Evolutionary conservation across 1,139 yeast species (phyloP), one percentile per base, ranked within the genome.

Genomic region (Pneumocystis canis): DNA sequence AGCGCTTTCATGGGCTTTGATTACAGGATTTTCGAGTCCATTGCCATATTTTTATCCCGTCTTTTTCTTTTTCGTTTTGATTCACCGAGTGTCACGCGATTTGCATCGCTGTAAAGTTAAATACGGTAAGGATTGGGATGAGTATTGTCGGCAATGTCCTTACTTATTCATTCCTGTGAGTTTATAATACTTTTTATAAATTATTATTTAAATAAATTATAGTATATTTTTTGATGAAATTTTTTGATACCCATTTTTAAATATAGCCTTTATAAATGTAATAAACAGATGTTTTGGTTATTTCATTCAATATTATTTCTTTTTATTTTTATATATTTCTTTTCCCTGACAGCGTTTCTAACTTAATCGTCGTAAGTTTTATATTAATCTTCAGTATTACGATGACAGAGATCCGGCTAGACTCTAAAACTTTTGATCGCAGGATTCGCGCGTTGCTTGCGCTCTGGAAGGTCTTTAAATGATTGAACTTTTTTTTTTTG

Each of bases 41-140:
- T 82, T 92, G 78, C 96, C 97, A 59, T 92, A 96, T 92, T 92
- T 92, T 76, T 92, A 87, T 82, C 97, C 98, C 1, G 77, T 79
- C 47, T 92, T 92, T 78, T 92, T 89, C 82, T 82, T 89, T 67
- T 78, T 85, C 69, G 96, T 89, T 67, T 82, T 92, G 73, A 75
- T 85, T 62, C 98, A 92, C 75, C 85, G 98, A 75, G 89, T 95
- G 53, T 74, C 78, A 68, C 85, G 98, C 76, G 98, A 92, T 76
- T 82, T 84, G 68, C 80, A 83, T 69, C 89, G 92, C 75, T 89
- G 97, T 75, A 81, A 79, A 69, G 80, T 77, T 73, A 92, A 92
- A 78, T 92, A 92, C 71, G 97, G 97, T 60, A 84, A 82, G 62
- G 98, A 92, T 75, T 92, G 97, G 97, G 87, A 82, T 66, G 82